Base-by-base conservation (phyloP, 768 basidiomycete genomes). In the Baorangia bicolor region DNA sequence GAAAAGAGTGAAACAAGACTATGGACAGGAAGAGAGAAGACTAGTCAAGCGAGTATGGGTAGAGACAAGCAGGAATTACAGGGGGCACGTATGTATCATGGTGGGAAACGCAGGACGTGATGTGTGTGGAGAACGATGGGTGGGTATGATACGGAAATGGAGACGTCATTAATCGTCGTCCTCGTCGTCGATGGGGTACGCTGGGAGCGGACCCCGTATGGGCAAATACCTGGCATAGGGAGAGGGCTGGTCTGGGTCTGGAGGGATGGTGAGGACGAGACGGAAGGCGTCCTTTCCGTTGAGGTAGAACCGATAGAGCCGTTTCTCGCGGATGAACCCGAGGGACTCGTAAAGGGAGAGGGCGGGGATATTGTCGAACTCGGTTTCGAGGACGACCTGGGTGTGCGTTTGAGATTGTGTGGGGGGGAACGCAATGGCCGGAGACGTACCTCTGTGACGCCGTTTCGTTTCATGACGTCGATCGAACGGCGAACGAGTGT, bases 231-330 rank as follows among this genome's bases (percentile, higher is more conserved):
- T 61, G 6, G 52, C 18, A 44, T 38, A 56, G 2, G 57, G 45
- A 6, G 59, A 58, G 16, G 59, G 41, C 5, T 62, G 53, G 38
- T 71, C 68, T 51, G 66, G 57, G 30, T 71, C 73, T 7, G 70
- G 67, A 5, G 84, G 80, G 6, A 90, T 72, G 30, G 81, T 74
- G 42, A 91, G 83, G 21, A 91, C 83, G 45, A 94, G 83, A 37
- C 92, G 80, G 66, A 92, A 97, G 0, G 95, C 95, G 68, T 98
- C 94, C 73, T 98, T 98, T 43, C 92, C 93, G 68, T 97, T 99
- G 61, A 98, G 83, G 66, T 99, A 98, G 74, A 98, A 99, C 2
- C 97, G 84, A 69, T 88, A 87, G 18, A 99, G 79, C 5, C 95
- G 86, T 69, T 98, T 98, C 77, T 98, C 95, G 39, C 92, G 85